Percentiles rank a stretch among this genome's conserved stretches.
Evolutionary conservation across 2,329 filamentous ascomycete species (phyloP).

Genomic region (Chrysoporthe puriensis): DNA sequence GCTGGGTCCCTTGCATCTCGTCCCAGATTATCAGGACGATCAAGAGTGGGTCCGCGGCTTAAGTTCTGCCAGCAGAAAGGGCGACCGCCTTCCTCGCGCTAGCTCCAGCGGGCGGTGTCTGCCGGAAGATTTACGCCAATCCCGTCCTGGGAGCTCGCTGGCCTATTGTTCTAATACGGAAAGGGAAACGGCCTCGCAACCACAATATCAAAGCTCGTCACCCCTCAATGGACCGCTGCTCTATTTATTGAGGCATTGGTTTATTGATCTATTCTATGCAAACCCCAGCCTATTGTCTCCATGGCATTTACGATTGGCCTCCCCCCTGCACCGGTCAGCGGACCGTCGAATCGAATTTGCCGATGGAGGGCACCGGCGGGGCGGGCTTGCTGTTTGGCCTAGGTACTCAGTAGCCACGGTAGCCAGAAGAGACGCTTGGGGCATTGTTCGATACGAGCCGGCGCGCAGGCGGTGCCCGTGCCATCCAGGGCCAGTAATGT

Average conservation of each 20-base stretch:
- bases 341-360: too few species aligned
- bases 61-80: slow-evolving; percentile 27
- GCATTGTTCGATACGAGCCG: slow-evolving; percentile 2
- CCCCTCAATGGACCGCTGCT: slow-evolving; percentile 2
- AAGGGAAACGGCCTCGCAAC: slow-evolving; percentile 2
- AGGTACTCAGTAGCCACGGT: neutral
- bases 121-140: slow-evolving; percentile 10
- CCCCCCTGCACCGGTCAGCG: too few species aligned
- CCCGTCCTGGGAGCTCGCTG: neutral
- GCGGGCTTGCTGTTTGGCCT: neutral
- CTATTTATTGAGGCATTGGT: neutral
- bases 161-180: neutral
- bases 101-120: slow-evolving; percentile 17
- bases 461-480: neutral
- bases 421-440: neutral
- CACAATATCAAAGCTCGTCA: slow-evolving; percentile 4
- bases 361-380: too few species aligned
- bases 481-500: slow-evolving; percentile 5
- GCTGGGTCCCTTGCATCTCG: slow-evolving; percentile 9
- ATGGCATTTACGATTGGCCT: neutral
- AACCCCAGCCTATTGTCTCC: neutral
- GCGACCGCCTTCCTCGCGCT: slow-evolving; percentile 22
- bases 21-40: slow-evolving; percentile 4
- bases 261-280: too few species aligned
- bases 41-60: neutral